Conservation (phyloP, 179 eudicot genomes). For the Monotropa hypopitys region DNA sequence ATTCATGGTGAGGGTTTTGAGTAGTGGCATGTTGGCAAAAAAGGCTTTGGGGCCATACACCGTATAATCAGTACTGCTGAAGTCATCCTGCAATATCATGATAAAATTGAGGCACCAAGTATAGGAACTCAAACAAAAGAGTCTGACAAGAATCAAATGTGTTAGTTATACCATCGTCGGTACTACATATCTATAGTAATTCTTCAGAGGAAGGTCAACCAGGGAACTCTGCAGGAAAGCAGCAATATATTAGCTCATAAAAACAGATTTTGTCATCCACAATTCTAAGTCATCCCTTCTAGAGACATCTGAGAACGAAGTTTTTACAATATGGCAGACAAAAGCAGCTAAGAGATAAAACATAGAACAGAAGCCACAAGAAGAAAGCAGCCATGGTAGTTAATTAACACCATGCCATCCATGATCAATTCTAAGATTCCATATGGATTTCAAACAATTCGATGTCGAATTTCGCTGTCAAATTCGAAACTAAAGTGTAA, state of each 20-base stretch:
- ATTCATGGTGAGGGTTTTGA: constrained; percentile 97
- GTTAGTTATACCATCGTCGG: constrained; percentile 58
- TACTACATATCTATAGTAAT: constrained; percentile 83
- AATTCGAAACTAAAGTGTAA: not conserved
- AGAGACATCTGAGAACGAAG: not conserved
- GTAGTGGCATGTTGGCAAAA: constrained; percentile 90
- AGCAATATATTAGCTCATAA: constrained; percentile 12
- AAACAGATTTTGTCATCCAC: not conserved
- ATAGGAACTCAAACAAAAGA: not conserved
- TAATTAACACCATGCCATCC: not conserved
- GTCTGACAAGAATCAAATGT: not conserved
- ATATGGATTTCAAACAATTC: not conserved
- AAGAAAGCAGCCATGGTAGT: not conserved
- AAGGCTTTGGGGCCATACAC: constrained; percentile 91
- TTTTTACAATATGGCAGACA: not conserved
- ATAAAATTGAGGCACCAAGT: constrained; percentile 7
- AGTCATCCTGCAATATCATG: constrained; percentile 66
- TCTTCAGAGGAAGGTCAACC: constrained; percentile 93
- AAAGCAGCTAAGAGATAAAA: not conserved
- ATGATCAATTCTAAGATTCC: not conserved
- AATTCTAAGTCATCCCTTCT: not conserved
- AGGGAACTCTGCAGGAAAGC: constrained; percentile 73
- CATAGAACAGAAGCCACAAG: not conserved
- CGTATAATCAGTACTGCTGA: constrained; percentile 59
- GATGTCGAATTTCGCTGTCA: not conserved